Evolutionary conservation across 768 basidiomycete genomes (phyloP), one percentile per base, ranked within the genome.

Genomic region (Tricholoma hemisulphureum): DNA sequence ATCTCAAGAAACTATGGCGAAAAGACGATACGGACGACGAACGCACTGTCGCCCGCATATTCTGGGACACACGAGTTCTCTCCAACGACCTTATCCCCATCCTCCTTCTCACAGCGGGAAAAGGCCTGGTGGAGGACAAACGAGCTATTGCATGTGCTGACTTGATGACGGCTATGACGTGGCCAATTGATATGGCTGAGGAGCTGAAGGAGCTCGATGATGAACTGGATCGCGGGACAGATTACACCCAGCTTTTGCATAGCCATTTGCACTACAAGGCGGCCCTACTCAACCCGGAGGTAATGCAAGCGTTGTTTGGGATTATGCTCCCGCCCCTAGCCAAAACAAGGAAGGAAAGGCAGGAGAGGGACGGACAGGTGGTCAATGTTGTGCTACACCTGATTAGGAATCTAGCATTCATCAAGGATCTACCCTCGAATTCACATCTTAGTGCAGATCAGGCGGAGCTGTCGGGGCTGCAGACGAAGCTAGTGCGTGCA

Each of bases 21-120:
- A 90, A 93, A 71, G 97, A 99, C 71, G 97, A 98, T 66, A 88
- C 88, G 0, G 97, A 99, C 72, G 96, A 98, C 69, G 95, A 95
- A 69, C 85, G 97, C 16, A 98, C 95, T 1, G 90, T 98, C 1
- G 94, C 96, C 3, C 86, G 95, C 41, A 89, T 98, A 57, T 90
- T 98, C 69, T 92, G 88, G 83, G 87, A 91, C 61, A 85, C 89
- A n/a, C 85, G 92, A 16, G 83, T 95, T 24, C 76, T 98, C 16
- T 81, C 85, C 7, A 95, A 93, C 61, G 96, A 98, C 72, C 78
- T 98, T 51, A 74, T 98, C 18, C 89, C 93, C 16, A 89, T 98
- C 55, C 78, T 98, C 11, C 78, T 91, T 50, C 82, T 82, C 58
- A 94, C 92, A 0, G 89, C 91, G 1, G 90, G 91, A 10, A 83